Conservation (phyloP, 2,329 filamentous ascomycete genomes). For the Arthrobotrys pseudoclavata region DNA sequence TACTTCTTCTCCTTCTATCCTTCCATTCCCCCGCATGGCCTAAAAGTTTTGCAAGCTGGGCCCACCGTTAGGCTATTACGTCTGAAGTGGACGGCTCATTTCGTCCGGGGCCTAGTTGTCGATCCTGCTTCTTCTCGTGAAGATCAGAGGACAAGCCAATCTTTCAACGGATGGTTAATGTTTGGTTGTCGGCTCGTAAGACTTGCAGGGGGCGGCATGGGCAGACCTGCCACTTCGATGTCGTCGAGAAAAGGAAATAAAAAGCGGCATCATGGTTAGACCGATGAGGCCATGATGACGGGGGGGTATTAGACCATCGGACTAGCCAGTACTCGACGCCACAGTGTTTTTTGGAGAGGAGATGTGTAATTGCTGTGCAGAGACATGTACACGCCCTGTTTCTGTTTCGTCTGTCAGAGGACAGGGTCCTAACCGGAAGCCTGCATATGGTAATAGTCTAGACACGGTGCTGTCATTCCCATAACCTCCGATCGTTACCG, state of each 20-base stretch:
- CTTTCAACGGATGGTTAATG: slow-evolving; percentile 21
- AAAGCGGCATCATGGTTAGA: slow-evolving; percentile 55
- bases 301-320: slow-evolving; percentile 7
- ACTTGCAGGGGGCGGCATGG: slow-evolving; percentile 56
- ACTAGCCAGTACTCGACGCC: slow-evolving; percentile 11
- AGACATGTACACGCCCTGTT: slow-evolving; percentile 23
- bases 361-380: neutral
- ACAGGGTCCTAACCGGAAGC: slow-evolving; percentile 31
- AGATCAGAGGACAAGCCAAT: slow-evolving; percentile 48
- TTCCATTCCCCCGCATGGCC: slow-evolving; percentile 46
- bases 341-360: neutral
- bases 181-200: slow-evolving; percentile 45
- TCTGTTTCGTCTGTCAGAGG: slow-evolving; percentile 31
- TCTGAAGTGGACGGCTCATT: slow-evolving; percentile 57
- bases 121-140: slow-evolving; percentile 53
- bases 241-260: slow-evolving; percentile 47
- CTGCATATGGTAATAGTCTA: slow-evolving; percentile 20
- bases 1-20: slow-evolving; percentile 8
- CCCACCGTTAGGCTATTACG: slow-evolving; percentile 45
- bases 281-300: slow-evolving; percentile 59
- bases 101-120: slow-evolving; percentile 35
- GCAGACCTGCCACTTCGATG: slow-evolving; percentile 9
- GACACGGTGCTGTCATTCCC: slow-evolving; percentile 16
- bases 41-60: slow-evolving; percentile 41
- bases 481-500: slow-evolving; percentile 25